Evolutionary conservation across 495 filamentous ascomycete species (phyloP).

Genomic region (Cenococcum geophilum): DNA sequence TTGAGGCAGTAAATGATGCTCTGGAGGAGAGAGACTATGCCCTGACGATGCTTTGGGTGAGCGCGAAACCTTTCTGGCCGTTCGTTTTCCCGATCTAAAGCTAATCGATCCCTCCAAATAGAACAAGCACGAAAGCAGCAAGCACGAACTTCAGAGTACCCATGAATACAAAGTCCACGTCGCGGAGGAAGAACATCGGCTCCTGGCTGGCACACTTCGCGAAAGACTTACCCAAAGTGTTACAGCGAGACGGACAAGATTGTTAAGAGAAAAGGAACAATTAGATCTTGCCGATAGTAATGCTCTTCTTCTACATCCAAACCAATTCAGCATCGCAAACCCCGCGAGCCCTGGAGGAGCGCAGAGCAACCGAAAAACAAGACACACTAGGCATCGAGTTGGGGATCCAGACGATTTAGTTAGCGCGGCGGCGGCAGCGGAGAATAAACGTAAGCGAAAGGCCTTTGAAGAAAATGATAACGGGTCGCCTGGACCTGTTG

Average conservation of each 20-base stretch:
- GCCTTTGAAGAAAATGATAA: conserved; percentile 62
- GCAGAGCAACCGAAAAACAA: conserved; percentile 74
- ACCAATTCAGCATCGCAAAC: conserved; percentile 72
- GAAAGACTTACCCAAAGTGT: conserved; percentile 77
- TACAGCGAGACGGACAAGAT: conserved; percentile 62
- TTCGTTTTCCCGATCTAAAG: not conserved
- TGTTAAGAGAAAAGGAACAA: conserved; percentile 83
- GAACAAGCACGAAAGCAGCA: conserved; percentile 45
- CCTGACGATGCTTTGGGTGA: conserved; percentile 68
- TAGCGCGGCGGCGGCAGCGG: conserved; percentile 52
- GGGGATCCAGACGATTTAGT: conserved; percentile 68
- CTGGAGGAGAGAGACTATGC: conserved; percentile 78
- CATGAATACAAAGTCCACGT: conserved; percentile 61
- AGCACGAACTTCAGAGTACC: conserved; percentile 46
- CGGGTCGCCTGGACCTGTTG: conserved; percentile 46
- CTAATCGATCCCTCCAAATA: conserved; percentile 20
- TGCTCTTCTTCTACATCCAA: conserved; percentile 82
- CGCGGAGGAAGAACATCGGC: conserved; percentile 73
- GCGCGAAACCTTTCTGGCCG: conserved; percentile 30
- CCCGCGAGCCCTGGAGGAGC: conserved; percentile 68
- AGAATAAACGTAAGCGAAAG: conserved; percentile 70
- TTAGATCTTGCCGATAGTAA: conserved; percentile 83
- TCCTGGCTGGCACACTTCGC: conserved; percentile 70
- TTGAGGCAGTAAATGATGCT: conserved; percentile 74
- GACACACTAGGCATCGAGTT: conserved; percentile 55